Conservation (phyloP, 129 eudicot species). For the Sambucus nigra region DNA sequence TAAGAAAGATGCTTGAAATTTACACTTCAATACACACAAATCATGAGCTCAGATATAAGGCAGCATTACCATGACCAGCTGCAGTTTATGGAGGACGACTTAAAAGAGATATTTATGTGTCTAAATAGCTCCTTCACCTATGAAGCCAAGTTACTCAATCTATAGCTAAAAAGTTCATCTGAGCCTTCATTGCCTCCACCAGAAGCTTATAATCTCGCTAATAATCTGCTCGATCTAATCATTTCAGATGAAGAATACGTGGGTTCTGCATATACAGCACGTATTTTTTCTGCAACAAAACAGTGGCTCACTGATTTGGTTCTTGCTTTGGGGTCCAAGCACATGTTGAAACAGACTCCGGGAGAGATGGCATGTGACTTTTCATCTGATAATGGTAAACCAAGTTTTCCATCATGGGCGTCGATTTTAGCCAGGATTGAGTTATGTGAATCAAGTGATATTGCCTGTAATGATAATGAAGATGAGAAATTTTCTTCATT, state of each 20-base stretch:
- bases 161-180: conserved; percentile 27
- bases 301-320: conserved; percentile 82
- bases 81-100: no score
- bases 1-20: no score
- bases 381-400: conserved; percentile 23
- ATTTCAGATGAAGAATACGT: conserved; percentile 51
- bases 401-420: conserved; percentile 50
- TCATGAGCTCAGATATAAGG: conserved; percentile 35
- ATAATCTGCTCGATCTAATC: conserved; percentile 45
- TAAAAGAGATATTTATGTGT: conserved; percentile 45
- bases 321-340: conserved; percentile 51
- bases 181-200: conserved; percentile 34
- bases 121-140: conserved; percentile 79
- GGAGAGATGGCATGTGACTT: no score
- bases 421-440: conserved; percentile 54
- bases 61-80: no score
- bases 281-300: conserved; percentile 38
- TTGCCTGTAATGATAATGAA: conserved; percentile 23
- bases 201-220: conserved; percentile 42
- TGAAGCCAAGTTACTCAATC: conserved; percentile 68
- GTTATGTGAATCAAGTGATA: no score
- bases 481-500: conserved; percentile 33
- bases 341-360: conserved; percentile 27
- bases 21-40: conserved; percentile 32
- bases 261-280: no score